Percentiles rank a stretch among this genome's conserved stretches.
phyloP scores from a whole-genome alignment of 805 yeast species.

The Pichia kluyveri region DNA sequence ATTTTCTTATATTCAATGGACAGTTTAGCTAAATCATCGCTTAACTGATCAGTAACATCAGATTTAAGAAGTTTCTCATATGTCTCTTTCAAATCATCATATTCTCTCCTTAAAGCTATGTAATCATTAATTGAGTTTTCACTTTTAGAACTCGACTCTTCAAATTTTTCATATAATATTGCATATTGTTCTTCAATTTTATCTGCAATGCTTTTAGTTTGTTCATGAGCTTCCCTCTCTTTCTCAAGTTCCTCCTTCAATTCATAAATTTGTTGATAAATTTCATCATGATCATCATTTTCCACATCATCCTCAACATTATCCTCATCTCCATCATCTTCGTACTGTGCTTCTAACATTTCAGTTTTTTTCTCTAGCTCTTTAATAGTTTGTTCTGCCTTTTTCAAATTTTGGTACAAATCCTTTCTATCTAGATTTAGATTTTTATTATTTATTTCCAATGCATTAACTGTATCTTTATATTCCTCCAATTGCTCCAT shows the following conservation, averaged over 20 bases:
- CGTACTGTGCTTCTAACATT: no score
- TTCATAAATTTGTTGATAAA: background rate
- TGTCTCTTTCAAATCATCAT: constrained; percentile 7
- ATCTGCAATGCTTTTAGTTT: background rate
- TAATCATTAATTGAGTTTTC: constrained; percentile 25
- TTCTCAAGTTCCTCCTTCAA: background rate
- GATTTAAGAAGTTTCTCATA: constrained; percentile 7
- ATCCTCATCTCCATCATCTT: background rate
- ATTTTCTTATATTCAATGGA: constrained; percentile 26
- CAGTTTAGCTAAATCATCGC: constrained; percentile 31
- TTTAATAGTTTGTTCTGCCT: background rate
- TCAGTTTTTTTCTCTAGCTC: no score
- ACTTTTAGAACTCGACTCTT: background rate
- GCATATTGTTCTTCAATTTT: constrained; percentile 2
- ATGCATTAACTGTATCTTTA: constrained; percentile 6
- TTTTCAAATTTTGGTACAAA: constrained; percentile 3
- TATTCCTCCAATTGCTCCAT: background rate
- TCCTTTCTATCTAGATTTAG: constrained; percentile 7
- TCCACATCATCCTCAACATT: background rate
- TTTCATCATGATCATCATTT: background rate
- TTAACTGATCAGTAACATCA: constrained; percentile 22
- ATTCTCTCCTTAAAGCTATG: constrained; percentile 22
- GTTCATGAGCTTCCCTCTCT: background rate
- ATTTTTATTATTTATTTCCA: constrained; percentile 8
- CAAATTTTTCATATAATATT: constrained; percentile 6